Percentiles rank a stretch among this genome's conserved stretches.
Conservation (phyloP, 176 grass and related monocot genomes). For the Avena eriantha region DNA sequence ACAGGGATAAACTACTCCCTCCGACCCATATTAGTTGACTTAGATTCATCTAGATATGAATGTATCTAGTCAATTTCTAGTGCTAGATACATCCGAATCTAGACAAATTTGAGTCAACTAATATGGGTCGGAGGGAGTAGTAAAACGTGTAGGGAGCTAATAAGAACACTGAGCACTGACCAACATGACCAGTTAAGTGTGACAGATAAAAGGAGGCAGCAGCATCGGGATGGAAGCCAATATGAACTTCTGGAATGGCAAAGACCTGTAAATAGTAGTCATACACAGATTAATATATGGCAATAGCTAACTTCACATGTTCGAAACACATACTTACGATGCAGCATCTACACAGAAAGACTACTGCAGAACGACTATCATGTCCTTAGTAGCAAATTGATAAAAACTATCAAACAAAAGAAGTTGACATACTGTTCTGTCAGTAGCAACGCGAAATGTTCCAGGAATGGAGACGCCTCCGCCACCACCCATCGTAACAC, state of each 20-base stretch:
- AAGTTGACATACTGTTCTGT: constrained; percentile 71
- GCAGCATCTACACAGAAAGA: constrained; percentile 4
- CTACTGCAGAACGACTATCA: constrained; percentile 7
- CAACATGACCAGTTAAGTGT: constrained; percentile 94
- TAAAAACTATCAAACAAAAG: constrained; percentile 24
- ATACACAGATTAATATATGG: background rate
- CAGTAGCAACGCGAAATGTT: constrained; percentile 92
- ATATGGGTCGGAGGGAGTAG: background rate
- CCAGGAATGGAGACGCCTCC: constrained; percentile 96
- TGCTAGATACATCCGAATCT: too few species aligned
- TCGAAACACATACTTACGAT: background rate
- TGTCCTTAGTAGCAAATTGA: constrained; percentile 1
- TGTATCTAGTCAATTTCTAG: too few species aligned
- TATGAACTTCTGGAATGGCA: constrained; percentile 94
- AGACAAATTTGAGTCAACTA: too few species aligned
- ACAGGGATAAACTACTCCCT: background rate
- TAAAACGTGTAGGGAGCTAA: background rate
- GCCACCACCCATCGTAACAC: constrained; percentile 94
- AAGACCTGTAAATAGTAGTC: constrained; percentile 64
- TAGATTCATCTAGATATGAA: too few species aligned
- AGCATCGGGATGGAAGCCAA: constrained; percentile 97
- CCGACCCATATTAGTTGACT: too few species aligned
- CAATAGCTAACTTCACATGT: background rate
- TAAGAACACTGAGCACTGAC: constrained; percentile 46
- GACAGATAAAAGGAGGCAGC: constrained; percentile 96